Conservation (phyloP, 2,329 filamentous ascomycete species). For the Nothophaeocryptopus gaeumannii region DNA sequence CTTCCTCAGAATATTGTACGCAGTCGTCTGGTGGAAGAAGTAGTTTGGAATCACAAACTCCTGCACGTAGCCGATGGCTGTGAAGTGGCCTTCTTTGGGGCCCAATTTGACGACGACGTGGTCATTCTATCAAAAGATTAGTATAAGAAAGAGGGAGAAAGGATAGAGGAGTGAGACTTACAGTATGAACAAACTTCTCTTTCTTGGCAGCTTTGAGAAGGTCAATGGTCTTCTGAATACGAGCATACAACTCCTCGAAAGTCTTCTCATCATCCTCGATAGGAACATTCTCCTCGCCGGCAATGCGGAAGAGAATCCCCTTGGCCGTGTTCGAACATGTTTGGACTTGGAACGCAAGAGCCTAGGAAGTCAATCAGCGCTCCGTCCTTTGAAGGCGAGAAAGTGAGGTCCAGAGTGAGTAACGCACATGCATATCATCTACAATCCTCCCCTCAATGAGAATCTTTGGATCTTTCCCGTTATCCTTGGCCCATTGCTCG, state of each 20-base stretch:
- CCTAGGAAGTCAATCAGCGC: conserved; percentile 5
- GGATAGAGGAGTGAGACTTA: neutral
- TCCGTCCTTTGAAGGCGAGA: too few species aligned
- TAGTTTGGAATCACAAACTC: conserved; percentile 58
- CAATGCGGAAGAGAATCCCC: conserved; percentile 30
- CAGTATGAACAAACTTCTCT: conserved; percentile 41
- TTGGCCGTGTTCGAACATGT: conserved; percentile 44
- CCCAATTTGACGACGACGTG: conserved; percentile 32
- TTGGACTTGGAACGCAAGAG: conserved; percentile 51
- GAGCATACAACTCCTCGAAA: conserved; percentile 48
- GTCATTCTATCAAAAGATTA: neutral
- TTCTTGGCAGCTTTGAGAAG: conserved; percentile 46
- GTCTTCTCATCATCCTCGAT: conserved; percentile 40
- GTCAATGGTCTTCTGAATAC: conserved; percentile 48
- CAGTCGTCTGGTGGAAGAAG: conserved; percentile 61
- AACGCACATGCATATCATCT: conserved; percentile 46
- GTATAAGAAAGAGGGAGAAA: neutral
- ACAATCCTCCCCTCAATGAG: conserved; percentile 44
- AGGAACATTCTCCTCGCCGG: conserved; percentile 38
- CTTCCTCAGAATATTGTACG: conserved; percentile 60
- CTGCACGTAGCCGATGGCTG: conserved; percentile 47
- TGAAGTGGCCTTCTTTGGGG: conserved; percentile 39
- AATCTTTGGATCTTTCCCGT: conserved; percentile 36
- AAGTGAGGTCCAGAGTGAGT: too few species aligned
- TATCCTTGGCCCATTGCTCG: conserved; percentile 40